Evolutionary conservation across 495 filamentous ascomycete genomes (phyloP), one percentile per base, ranked within the genome.

Genomic region (Xylaria sp.): DNA sequence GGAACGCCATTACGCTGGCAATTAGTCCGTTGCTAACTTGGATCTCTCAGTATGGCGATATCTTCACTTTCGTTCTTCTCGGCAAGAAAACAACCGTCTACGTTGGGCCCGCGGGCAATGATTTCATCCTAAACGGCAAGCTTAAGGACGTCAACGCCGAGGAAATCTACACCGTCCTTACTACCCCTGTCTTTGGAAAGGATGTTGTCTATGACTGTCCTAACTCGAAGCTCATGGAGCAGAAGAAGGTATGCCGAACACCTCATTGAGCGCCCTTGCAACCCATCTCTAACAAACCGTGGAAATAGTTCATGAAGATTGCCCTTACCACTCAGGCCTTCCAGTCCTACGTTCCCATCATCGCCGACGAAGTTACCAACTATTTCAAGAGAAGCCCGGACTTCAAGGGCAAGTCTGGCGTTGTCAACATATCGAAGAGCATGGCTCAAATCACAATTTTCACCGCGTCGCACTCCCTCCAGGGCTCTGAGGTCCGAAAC

Each of bases 201-300:
- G 93, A 93, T 80, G 93, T 97, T 26, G 91, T 95, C 21, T 97
- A 95, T 77, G 93, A 97, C 80, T 94, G 92, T 78, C 93, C 93
- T 35, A 95, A 95, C 76, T 84, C 92, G 61, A 94, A 95, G 79
- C 84, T 94, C 67, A 93, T 94, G 88, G 91, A 94, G 78, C 92
- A 94, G 78, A 94, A 94, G 82, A 93, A 90, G 84, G 76, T 78
- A 68, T 12, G 37, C 15, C 26, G 24, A 55, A 11, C 24, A 55
- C 83, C 82, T 74, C 21, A 24, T 48, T 43, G 15, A 29, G 1
- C 53, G 6, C 40, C 19, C 53, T 26, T 67, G 2, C 31, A 11
- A 24, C 2, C 9, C 33, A 11, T 5, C 31, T 41, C 72, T 76
- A 46, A 78, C 68, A 43, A 9, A 31, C 40, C 2, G 21, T 11